These are phyloP conservation scores for Rhodotorula sp. DNA, from an alignment of 1,284 basidiomycete genomes.

Conservation along the genomic window DNA sequence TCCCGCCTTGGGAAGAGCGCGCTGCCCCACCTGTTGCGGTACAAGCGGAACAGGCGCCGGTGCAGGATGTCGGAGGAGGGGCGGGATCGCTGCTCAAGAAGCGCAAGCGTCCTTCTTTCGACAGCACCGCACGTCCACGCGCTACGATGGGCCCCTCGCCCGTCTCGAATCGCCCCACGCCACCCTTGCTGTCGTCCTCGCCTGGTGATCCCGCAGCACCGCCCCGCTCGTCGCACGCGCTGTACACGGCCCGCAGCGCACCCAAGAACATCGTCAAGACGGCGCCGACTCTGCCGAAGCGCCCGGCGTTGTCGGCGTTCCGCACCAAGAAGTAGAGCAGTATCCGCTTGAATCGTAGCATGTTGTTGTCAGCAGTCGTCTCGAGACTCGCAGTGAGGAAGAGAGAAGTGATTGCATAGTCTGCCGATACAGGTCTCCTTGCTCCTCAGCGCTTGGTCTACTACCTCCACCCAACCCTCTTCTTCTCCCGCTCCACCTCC, in stretches of 20 bases:
- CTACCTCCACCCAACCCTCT: neutral
- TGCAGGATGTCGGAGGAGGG: too few relatives aligned
- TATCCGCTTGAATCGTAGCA: neutral
- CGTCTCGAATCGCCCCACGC: neutral
- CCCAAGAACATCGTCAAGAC: slow-evolving; percentile 26
- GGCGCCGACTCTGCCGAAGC: slow-evolving; percentile 1
- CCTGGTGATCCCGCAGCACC: neutral
- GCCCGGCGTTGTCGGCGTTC: slow-evolving; percentile 22
- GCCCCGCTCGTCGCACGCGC: neutral
- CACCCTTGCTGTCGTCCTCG: neutral
- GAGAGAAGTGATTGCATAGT: too few relatives aligned
- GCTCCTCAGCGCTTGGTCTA: neutral
- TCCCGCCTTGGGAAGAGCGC: slow-evolving; percentile 8
- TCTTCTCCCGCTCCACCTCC: neutral
- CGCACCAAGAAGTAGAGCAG: neutral
- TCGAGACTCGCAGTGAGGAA: too few relatives aligned
- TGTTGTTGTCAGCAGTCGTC: neutral
- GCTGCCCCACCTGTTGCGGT: neutral
- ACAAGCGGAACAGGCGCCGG: neutral
- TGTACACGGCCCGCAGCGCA: slow-evolving; percentile 8
- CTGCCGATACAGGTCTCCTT: neutral
- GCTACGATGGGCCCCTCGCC: neutral
- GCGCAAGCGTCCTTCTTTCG: neutral
- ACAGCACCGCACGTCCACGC: neutral
- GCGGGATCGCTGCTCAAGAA: slow-evolving; percentile 7